Percentiles rank a stretch among this genome's conserved stretches.
Conservation (phyloP, 1,139 yeast genomes). For the Groenewaldozyma auringiensis region DNA sequence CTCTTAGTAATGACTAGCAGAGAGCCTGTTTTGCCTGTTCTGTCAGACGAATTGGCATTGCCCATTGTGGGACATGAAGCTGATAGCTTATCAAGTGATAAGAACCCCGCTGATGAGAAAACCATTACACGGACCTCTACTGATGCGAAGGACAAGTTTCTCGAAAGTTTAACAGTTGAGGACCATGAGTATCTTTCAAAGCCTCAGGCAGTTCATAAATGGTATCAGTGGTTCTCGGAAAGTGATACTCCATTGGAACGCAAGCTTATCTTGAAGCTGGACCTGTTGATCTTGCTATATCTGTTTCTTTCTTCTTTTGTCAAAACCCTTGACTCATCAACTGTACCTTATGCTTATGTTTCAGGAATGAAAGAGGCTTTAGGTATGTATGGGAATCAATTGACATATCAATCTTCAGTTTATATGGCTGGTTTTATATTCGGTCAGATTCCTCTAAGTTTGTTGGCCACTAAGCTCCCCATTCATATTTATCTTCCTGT, state of each 20-base stretch:
- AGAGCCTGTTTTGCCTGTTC: not conserved
- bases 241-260: conserved; percentile 2
- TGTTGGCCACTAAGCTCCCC: conserved; percentile 7
- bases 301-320: conserved; percentile 13
- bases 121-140: not conserved
- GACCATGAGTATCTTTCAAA: conserved; percentile 1
- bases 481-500: conserved; percentile 6
- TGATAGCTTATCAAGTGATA: not conserved
- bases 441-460: conserved; percentile 11
- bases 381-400: conserved; percentile 42
- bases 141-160: not conserved
- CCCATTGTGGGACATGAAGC: not conserved
- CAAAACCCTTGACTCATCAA: conserved; percentile 14
- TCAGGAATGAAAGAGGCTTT: conserved; percentile 49
- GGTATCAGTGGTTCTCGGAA: conserved; percentile 7
- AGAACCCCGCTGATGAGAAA: not conserved
- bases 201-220: conserved; percentile 6
- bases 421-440: conserved; percentile 11
- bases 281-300: conserved; percentile 14
- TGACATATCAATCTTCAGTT: conserved; percentile 29
- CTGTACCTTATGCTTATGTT: conserved; percentile 38
- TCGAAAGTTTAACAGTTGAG: not conserved
- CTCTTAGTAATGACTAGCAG: not conserved
- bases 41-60: not conserved
- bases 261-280: conserved; percentile 15